phyloP scores from a whole-genome alignment of 257 asterid species.

The Apocynum venetum region DNA sequence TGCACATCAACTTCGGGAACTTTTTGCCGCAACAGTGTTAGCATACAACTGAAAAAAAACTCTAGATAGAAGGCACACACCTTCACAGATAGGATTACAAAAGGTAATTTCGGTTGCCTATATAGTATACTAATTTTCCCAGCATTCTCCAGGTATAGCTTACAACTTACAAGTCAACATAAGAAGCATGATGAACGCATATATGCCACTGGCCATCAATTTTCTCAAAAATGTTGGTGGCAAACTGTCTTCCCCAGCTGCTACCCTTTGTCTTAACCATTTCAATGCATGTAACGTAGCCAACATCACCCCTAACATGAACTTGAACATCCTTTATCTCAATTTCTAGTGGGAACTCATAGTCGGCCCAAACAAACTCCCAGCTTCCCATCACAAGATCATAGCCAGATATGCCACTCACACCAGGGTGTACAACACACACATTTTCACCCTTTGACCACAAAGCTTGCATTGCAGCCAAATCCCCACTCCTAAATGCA shows the following conservation, averaged over 20 bases:
- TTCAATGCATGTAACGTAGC: conserved; percentile 83
- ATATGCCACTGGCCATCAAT: conserved; percentile 79
- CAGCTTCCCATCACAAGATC: conserved; percentile 98
- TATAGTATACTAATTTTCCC: neutral
- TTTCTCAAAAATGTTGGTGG: conserved; percentile 82
- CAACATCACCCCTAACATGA: conserved; percentile 66
- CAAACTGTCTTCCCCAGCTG: conserved; percentile 95
- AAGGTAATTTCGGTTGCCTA: neutral
- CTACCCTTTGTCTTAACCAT: conserved; percentile 88
- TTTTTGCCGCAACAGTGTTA: neutral
- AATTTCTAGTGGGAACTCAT: conserved; percentile 80
- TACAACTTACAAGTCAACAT: conserved; percentile 53
- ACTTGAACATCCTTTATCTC: conserved; percentile 84
- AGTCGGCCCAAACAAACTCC: conserved; percentile 99
- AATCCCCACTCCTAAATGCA: conserved; percentile 72
- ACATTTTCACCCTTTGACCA: conserved; percentile 82
- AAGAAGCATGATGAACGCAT: conserved; percentile 86
- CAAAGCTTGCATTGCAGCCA: conserved; percentile 78
- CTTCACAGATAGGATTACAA: neutral
- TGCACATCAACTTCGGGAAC: neutral
- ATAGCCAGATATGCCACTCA: conserved; percentile 88
- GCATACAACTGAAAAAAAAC: neutral
- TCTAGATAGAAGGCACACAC: neutral
- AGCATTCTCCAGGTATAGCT: neutral
- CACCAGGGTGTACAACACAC: conserved; percentile 96